A percentile compares a stretch with the other conserved stretches of the same genome.
Evolutionary conservation across 2,329 filamentous ascomycete species (phyloP).

Genomic region (Monilinia fructicola): DNA sequence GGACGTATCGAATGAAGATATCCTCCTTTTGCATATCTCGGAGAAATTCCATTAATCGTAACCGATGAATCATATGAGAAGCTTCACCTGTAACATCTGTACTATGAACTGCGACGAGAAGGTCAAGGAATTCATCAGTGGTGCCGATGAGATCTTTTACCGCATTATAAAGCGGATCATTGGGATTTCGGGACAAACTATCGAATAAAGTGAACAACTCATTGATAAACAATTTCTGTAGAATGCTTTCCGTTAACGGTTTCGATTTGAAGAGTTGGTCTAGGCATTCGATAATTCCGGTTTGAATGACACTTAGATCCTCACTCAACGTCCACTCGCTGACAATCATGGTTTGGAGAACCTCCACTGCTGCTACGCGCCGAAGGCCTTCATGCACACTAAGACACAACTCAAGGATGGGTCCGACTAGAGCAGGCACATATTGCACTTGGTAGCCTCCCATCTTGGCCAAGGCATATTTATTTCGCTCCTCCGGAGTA

Average conservation of each 20-base stretch:
- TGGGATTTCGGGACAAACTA: slow-evolving; percentile 61
- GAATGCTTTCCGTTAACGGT: slow-evolving; percentile 79
- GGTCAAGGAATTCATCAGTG: slow-evolving; percentile 85
- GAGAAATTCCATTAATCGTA: slow-evolving; percentile 93
- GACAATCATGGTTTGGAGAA: slow-evolving; percentile 96
- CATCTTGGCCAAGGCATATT: slow-evolving; percentile 79
- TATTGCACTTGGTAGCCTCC: slow-evolving; percentile 99
- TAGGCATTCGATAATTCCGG: slow-evolving; percentile 92
- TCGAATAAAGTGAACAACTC: slow-evolving; percentile 83
- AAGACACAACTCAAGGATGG: slow-evolving; percentile 89
- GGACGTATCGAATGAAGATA: slow-evolving; percentile 93
- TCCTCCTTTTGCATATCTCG: slow-evolving; percentile 96
- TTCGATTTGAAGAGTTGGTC: slow-evolving; percentile 89
- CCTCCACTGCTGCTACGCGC: slow-evolving; percentile 85
- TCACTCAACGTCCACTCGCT: slow-evolving; percentile 97
- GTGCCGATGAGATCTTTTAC: slow-evolving; percentile 78
- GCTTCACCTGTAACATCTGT: slow-evolving; percentile 72
- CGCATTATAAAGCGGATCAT: slow-evolving; percentile 73
- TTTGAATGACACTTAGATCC: slow-evolving; percentile 86
- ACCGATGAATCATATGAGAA: slow-evolving; percentile 79
- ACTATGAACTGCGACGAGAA: slow-evolving; percentile 85
- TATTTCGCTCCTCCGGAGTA: slow-evolving; percentile 70
- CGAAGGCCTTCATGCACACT: slow-evolving; percentile 92
- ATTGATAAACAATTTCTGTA: slow-evolving; percentile 88
- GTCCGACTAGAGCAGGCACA: slow-evolving; percentile 85